Base-by-base conservation (phyloP, 495 filamentous ascomycete genomes). In the Lophium mytilinum region DNA sequence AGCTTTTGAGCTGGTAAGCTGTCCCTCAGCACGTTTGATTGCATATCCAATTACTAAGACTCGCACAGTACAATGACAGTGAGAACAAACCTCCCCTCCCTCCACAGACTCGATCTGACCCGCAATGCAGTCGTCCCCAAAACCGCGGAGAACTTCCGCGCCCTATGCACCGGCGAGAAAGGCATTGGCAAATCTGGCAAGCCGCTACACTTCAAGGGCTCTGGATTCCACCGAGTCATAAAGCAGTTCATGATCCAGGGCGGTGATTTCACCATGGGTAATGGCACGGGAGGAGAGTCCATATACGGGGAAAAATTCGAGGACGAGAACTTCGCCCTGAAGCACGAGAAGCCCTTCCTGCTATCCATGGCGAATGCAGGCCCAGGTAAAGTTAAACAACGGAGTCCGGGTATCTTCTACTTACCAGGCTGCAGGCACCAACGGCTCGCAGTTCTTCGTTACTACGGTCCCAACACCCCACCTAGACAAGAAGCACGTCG, bases 201-300 rank as follows among this genome's bases (percentile, higher is more conserved):
- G 75, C 87, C 85, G 39, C 78, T 99, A 56, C 86, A 85, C 71
- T 99, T 89, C 85, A 90, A 93, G 75, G 89, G 86, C 67, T 92
- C 87, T 53, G 69, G 57, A 57, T 99, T 99, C 84, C 93, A 99
- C 79, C 88, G 93, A 57, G 83, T 99, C 64, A 99, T 99, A 77
- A 95, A 95, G 72, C 73, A 85, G 58, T 99, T 99, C 80, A 99
- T 99, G 93, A 88, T 96, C 71, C 93, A 99, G 76, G 93, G 93
- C 66, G 93, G 93, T 74, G 93, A 99, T 75, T 99, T 97, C 79
- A 99, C 93, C 57, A 84, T 82, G 58, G 83, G 84, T 70, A 92
- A 99, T 57, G 66, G 93, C 53, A 97, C 94, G 21, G 93, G 93
- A 53, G 93, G 93, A 66, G 93, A 97, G 76, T 92, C 87, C 24